Percentiles rank a stretch among this genome's conserved stretches.
Conservation (phyloP, 1,284 basidiomycete species). For the Farysia itapuensis region DNA sequence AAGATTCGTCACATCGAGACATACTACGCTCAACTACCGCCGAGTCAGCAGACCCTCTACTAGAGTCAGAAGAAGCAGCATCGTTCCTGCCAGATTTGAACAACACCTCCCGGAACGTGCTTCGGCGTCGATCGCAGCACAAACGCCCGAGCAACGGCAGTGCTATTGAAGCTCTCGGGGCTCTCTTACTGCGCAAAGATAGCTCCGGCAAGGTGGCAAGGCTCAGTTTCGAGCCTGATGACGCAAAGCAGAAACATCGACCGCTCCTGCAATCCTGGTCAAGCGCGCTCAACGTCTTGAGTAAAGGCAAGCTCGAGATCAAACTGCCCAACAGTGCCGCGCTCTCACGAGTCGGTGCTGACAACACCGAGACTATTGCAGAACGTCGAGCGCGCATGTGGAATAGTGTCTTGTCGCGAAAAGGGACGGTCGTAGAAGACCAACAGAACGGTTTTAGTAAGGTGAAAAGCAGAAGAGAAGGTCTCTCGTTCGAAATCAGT, state of each 20-base stretch:
- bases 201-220: conserved; percentile 40
- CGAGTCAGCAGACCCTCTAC: neutral
- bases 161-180: conserved; percentile 54
- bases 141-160: conserved; percentile 47
- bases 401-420: conserved; percentile 11
- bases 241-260: neutral
- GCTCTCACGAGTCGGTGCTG: neutral
- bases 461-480: conserved; percentile 19
- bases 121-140: conserved; percentile 4
- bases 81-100: neutral
- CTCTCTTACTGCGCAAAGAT: conserved; percentile 46
- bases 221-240: conserved; percentile 29
- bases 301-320: conserved; percentile 6
- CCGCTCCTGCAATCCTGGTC: conserved; percentile 11
- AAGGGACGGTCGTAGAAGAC: conserved; percentile 23
- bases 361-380: conserved; percentile 27
- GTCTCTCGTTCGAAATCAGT: conserved; percentile 31
- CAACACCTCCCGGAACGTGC: neutral
- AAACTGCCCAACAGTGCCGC: conserved; percentile 3
- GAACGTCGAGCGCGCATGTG: conserved; percentile 44
- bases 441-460: conserved; percentile 12
- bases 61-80: no score
- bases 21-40: conserved; percentile 4
- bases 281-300: conserved; percentile 9
- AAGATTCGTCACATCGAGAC: conserved; percentile 13